Base-by-base conservation (phyloP, 164 flowering plant genomes). In the Brasenia schreberi region DNA sequence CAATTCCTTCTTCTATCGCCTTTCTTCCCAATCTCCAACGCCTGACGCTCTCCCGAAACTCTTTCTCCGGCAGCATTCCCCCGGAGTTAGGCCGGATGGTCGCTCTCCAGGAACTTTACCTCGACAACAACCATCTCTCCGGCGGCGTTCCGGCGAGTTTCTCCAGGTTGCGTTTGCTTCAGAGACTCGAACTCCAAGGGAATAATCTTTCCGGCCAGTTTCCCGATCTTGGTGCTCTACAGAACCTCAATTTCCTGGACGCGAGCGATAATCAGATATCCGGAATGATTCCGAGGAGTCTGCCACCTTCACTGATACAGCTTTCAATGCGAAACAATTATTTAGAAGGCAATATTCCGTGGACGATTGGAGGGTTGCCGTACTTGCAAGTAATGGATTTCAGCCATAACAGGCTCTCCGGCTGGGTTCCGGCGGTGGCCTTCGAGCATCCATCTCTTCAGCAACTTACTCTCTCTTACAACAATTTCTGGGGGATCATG, bases 401-500 rank as follows among this genome's bases (percentile, higher is more conserved):
- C 68, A 86, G 93, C 74, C 72, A 82, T 74, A 94, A 91, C 81
- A 43, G 18, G n/a, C 82, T 94, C 69, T 69, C 74, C 5, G 97
- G 89, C 69, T 45, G 87, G 10, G 79, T 89, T 18, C 85, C 88
- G 6, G 66, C 80, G 33, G 42, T 60, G 44, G 70, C 89, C 14
- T 94, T 94, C 81, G 68, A 74, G 9, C 98, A 87, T 70, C 87
- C 84, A 12, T 81, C 93, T 18, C 79, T 94, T 18, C 83, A 94
- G 71, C 99, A 94, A 65, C 83, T 94, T 53, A 82, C 85, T 0
- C 85, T 94, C 45, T 81, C 97, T 18, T 71, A 75, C 81, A 94
- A 94, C 77, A 69, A 66, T 7, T 77, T 89, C 76, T 62, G 80
- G 3, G 77, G 77, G 53, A 17, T 94, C 6, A 69, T 82, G 52